phyloP scores from a whole-genome alignment of 164 flowering plant genomes.

The Amborella trichopoda region DNA sequence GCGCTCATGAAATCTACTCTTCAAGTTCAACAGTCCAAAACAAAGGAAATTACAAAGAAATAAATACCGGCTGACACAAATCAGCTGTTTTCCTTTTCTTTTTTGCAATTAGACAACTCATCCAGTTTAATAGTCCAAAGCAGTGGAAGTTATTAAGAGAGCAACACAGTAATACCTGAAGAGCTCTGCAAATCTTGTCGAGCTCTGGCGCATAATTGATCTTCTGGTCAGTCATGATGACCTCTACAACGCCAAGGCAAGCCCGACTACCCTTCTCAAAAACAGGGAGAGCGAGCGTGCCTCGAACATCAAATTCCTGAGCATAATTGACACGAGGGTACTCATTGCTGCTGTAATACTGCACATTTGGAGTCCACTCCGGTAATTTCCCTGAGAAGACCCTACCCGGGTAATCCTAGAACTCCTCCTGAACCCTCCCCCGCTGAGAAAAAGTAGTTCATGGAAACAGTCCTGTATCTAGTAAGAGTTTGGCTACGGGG shows the following conservation, averaged over 20 bases:
- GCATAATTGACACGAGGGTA: conserved; percentile 60
- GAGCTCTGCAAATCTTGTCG: conserved; percentile 76
- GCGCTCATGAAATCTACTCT: too few species aligned
- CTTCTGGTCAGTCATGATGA: conserved; percentile 52
- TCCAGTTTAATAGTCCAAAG: neutral
- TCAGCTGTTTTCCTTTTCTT: neutral
- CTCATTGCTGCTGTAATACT: conserved; percentile 58
- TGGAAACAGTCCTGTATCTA: conserved; percentile 52
- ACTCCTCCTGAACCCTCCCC: conserved; percentile 38
- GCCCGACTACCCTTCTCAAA: conserved; percentile 55
- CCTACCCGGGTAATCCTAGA: conserved; percentile 64
- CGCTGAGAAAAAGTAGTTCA: conserved; percentile 46
- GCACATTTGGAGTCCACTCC: conserved; percentile 93
- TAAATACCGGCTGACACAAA: neutral
- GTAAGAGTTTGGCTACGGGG: conserved; percentile 32
- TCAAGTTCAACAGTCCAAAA: neutral
- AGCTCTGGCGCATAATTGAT: conserved; percentile 49
- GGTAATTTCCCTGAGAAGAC: conserved; percentile 71
- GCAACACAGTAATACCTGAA: conserved; percentile 42
- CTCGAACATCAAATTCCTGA: conserved; percentile 49
- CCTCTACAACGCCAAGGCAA: conserved; percentile 88
- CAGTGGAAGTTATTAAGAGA: neutral
- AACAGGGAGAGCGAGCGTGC: conserved; percentile 79
- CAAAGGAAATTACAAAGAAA: neutral
- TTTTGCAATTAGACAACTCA: neutral